Conservation (phyloP, 2,329 filamentous ascomycete species). For the Hypocreales sp. region DNA sequence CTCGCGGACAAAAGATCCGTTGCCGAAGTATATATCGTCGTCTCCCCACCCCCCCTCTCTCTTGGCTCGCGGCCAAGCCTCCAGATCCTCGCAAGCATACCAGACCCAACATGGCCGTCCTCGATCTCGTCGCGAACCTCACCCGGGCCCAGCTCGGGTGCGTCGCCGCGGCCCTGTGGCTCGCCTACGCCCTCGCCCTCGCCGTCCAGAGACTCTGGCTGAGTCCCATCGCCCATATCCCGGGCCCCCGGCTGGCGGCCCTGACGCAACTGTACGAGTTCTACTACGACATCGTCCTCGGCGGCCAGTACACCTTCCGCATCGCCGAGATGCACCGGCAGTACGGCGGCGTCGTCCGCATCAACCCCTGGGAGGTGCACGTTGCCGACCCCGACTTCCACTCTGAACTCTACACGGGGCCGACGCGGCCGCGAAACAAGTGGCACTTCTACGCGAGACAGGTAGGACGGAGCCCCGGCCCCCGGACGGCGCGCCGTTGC, state of each 20-base stretch:
- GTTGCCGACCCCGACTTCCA: slow-evolving; percentile 21
- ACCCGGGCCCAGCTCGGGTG: slow-evolving; percentile 11
- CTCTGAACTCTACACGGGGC: slow-evolving; percentile 20
- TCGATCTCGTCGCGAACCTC: slow-evolving; percentile 8
- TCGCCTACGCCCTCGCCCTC: slow-evolving; percentile 13
- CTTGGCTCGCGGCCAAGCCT: too few species aligned
- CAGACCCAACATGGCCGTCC: slow-evolving; percentile 7
- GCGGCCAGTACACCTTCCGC: slow-evolving; percentile 25
- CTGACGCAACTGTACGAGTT: slow-evolving; percentile 23
- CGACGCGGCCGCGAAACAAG: slow-evolving; percentile 14
- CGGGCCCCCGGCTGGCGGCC: slow-evolving; percentile 22
- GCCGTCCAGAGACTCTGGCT: slow-evolving; percentile 18
- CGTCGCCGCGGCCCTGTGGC: slow-evolving; percentile 10
- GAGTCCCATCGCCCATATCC: slow-evolving; percentile 21
- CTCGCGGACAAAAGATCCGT: too few species aligned
- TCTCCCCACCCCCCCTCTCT: too few species aligned
- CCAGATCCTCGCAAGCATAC: too few species aligned
- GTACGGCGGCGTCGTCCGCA: slow-evolving; percentile 25
- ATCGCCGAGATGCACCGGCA: slow-evolving; percentile 23
- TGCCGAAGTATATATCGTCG: too few species aligned
- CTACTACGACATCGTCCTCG: slow-evolving; percentile 26
- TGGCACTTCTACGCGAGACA: slow-evolving; percentile 20
- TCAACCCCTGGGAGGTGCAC: slow-evolving; percentile 23
- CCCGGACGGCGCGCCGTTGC: too few species aligned
- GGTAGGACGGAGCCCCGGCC: slow-evolving; percentile 7